Percentiles rank a stretch among this genome's conserved stretches.
Evolutionary conservation across 169 alveolate genomes (phyloP).

Genomic region (Eimeria maxima): DNA sequence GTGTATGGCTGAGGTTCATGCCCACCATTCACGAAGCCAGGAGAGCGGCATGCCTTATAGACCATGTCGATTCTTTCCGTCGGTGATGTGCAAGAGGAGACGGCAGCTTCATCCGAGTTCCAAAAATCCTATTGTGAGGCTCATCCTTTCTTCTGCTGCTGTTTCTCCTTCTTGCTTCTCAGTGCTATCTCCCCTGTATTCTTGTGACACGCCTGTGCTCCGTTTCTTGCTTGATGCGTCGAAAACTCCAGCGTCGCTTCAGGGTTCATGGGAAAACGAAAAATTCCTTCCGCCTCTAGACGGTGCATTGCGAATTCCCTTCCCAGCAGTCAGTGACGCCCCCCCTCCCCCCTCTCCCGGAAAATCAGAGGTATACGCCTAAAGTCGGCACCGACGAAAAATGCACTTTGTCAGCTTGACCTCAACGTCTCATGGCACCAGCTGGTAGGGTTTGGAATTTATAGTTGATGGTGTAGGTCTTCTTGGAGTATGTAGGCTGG

Average conservation of each 20-base stretch:
- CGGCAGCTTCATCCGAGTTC: background rate
- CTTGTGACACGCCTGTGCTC: background rate
- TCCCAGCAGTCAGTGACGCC: background rate
- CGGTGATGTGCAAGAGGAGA: background rate
- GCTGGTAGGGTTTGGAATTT: background rate
- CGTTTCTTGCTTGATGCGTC: background rate
- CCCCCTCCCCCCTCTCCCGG: background rate
- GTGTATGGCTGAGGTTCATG: background rate
- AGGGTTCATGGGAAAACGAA: constrained; percentile 19
- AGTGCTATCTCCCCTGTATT: background rate
- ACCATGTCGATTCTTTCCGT: background rate
- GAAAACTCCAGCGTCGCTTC: background rate
- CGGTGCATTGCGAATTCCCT: background rate
- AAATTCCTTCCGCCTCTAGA: constrained; percentile 14
- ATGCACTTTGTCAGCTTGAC: background rate
- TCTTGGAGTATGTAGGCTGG: background rate
- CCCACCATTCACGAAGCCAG: background rate
- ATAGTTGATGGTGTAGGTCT: background rate
- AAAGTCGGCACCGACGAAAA: background rate
- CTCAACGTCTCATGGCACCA: background rate
- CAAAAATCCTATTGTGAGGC: background rate
- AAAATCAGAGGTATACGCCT: background rate
- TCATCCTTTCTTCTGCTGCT: background rate
- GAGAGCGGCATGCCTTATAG: background rate
- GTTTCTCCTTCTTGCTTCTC: background rate